phyloP scores from a whole-genome alignment of 2,329 filamentous ascomycete genomes.

The Botrytis medusae region DNA sequence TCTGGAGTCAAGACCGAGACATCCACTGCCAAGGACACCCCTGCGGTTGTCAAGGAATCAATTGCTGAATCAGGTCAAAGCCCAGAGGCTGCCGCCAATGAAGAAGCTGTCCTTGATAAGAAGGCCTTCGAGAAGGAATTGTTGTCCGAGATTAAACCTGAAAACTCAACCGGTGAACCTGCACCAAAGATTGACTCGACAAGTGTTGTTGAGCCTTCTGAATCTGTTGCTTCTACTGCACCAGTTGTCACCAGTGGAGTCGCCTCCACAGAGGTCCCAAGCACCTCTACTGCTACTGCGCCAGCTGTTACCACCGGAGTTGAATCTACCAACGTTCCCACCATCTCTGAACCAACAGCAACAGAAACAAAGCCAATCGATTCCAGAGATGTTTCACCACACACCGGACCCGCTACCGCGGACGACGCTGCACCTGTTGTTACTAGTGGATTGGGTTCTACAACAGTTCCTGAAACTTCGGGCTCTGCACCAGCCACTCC shows the following conservation, averaged over 20 bases:
- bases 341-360: neutral
- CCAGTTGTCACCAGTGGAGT: conserved; percentile 16
- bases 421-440: conserved; percentile 31
- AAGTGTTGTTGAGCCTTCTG: conserved; percentile 36
- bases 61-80: conserved; percentile 56
- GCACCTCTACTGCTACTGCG: neutral
- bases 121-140: conserved; percentile 72
- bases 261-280: neutral
- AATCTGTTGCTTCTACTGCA: conserved; percentile 24
- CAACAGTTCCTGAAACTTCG: conserved; percentile 28
- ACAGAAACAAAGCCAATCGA: neutral
- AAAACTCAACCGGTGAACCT: conserved; percentile 36
- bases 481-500: conserved; percentile 28
- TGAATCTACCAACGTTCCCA: neutral
- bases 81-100: conserved; percentile 71
- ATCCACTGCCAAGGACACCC: conserved; percentile 49
- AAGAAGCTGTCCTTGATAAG: conserved; percentile 72
- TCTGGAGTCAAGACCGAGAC: conserved; percentile 54
- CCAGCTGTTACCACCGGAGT: conserved; percentile 6
- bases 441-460: conserved; percentile 33
- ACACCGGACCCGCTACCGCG: conserved; percentile 27
- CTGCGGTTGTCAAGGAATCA: conserved; percentile 57
- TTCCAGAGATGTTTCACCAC: conserved; percentile 37
- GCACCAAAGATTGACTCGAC: conserved; percentile 41
- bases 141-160: conserved; percentile 59